These are phyloP conservation scores for Claviceps sp. DNA, from an alignment of 2,329 filamentous ascomycete genomes.

Conservation along the genomic window DNA sequence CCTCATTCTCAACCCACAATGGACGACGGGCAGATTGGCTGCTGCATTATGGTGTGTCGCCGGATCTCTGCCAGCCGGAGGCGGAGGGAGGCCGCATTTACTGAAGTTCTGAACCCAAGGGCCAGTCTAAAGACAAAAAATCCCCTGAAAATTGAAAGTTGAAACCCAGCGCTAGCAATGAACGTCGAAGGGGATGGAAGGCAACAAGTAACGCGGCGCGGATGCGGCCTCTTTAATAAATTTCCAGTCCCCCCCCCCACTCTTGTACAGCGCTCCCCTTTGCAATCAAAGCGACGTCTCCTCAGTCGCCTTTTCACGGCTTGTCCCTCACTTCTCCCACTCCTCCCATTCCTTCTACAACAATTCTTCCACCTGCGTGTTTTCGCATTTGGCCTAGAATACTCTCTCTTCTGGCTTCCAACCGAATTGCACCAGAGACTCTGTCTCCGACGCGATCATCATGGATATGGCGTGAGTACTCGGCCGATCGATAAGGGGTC, in stretches of 20 bases:
- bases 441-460: constrained; percentile 7
- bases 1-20: constrained; percentile 21
- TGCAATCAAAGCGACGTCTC: not conserved
- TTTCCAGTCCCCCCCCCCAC: constrained; percentile 6
- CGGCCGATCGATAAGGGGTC: constrained; percentile 4
- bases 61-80: not conserved
- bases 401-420: not conserved
- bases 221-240: constrained; percentile 6
- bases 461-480: constrained; percentile 21
- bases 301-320: constrained; percentile 1
- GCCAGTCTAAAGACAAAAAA: not conserved
- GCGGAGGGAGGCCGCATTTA: not conserved
- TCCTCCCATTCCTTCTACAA: not conserved
- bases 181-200: not conserved
- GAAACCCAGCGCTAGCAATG: constrained; percentile 1
- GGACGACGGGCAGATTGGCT: constrained; percentile 5
- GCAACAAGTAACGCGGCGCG: not conserved
- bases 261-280: not conserved
- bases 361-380: not conserved
- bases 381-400: not conserved
- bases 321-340: not conserved
- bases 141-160: constrained; percentile 3
- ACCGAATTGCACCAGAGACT: not conserved
- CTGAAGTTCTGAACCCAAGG: no score
- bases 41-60: not conserved